Conservation (phyloP, 108 stramenopile species). For the Pseudonitzschia pungens region DNA sequence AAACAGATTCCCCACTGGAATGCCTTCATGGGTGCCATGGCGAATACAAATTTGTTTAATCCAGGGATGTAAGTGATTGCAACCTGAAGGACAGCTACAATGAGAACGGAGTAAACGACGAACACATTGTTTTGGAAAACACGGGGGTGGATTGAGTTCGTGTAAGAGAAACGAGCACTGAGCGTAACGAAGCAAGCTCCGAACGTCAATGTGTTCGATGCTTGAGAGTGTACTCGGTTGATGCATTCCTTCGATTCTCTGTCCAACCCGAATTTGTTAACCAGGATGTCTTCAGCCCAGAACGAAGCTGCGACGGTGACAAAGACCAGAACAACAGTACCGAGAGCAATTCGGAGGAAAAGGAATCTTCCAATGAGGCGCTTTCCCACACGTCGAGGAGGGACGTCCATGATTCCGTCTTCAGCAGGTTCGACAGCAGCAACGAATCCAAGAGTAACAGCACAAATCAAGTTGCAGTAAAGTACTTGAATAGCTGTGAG, state of each 20-base stretch:
- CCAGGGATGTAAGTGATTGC: conserved; percentile 75
- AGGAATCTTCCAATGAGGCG: conserved; percentile 85
- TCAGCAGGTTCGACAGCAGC: conserved; percentile 86
- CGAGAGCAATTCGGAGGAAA: conserved; percentile 74
- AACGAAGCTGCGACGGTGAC: conserved; percentile 52
- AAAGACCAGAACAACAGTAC: conserved; percentile 56
- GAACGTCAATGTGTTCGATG: conserved; percentile 78
- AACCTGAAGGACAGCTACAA: conserved; percentile 62
- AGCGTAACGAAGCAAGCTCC: conserved; percentile 73
- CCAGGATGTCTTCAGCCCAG: conserved; percentile 34
- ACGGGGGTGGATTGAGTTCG: conserved; percentile 64
- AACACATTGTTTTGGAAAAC: conserved; percentile 60
- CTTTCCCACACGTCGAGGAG: conserved; percentile 85
- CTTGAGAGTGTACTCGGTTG: conserved; percentile 48
- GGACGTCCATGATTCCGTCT: conserved; percentile 75
- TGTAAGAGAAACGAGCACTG: conserved; percentile 73
- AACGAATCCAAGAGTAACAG: conserved; percentile 85
- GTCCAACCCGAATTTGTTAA: conserved; percentile 6
- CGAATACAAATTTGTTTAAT: conserved; percentile 68
- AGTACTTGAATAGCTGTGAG: conserved; percentile 80
- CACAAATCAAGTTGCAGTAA: conserved; percentile 88
- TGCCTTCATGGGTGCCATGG: conserved; percentile 73
- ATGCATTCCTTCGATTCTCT: background rate
- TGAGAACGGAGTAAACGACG: conserved; percentile 48
- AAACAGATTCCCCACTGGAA: conserved; percentile 59